phyloP scores from a whole-genome alignment of 2,329 filamentous ascomycete species.

The Aspergillus vadensis region DNA sequence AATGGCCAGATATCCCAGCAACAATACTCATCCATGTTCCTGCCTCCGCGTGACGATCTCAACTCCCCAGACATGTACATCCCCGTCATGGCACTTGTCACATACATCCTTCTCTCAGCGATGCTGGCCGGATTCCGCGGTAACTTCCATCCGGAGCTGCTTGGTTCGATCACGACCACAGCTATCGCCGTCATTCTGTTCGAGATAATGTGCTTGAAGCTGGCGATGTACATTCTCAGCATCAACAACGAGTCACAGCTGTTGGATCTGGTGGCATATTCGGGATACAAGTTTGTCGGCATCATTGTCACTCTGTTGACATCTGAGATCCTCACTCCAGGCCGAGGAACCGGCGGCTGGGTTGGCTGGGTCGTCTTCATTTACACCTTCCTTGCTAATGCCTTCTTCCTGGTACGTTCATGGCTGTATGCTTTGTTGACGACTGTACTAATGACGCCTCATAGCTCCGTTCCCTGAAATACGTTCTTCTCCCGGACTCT shows the following conservation, averaged over 20 bases:
- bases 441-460: neutral
- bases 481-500: conserved; percentile 88
- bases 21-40: conserved; percentile 62
- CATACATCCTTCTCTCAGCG: conserved; percentile 92
- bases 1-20: conserved; percentile 66
- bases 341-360: conserved; percentile 83
- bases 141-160: conserved; percentile 88
- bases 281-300: conserved; percentile 97
- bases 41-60: conserved; percentile 90
- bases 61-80: conserved; percentile 99
- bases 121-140: conserved; percentile 86
- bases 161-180: conserved; percentile 84
- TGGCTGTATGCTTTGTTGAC: neutral
- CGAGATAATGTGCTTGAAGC: conserved; percentile 86
- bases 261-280: conserved; percentile 91
- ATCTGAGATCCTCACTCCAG: conserved; percentile 74
- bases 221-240: conserved; percentile 89
- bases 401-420: conserved; percentile 80
- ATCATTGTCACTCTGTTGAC: conserved; percentile 86
- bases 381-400: conserved; percentile 92
- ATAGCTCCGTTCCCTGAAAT: conserved; percentile 90
- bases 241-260: conserved; percentile 94
- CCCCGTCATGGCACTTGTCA: conserved; percentile 95
- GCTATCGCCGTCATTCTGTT: conserved; percentile 80
- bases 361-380: conserved; percentile 84